Base-by-base conservation (phyloP, 805 yeast species). In the Wickerhamomyces subpelliculosus region DNA sequence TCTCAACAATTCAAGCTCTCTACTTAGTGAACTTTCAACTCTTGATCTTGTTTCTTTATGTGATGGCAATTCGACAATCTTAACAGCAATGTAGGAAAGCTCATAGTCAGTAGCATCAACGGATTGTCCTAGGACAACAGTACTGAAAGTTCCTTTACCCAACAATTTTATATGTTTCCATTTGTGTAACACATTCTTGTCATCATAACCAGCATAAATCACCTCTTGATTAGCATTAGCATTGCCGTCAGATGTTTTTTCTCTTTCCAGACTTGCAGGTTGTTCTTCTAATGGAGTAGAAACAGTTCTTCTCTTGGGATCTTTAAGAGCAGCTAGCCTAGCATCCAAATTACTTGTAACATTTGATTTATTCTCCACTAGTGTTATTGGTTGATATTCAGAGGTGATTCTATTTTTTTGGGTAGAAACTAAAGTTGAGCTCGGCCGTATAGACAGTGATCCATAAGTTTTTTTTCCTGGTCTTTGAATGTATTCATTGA, bases 1-100 rank as follows among this genome's bases (percentile, higher is more conserved):
- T 37, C 64, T 61, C 42, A 90, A 64, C 7, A 88, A 75, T 19
- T 75, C 78, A 20, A 88, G 55, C 54, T 93, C 98, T 43, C 97
- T 68, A n/a, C 68, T 61, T 32, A 82, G 56, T 0, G 85, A 75
- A 41, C 73, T 72, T 49, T 80, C 82, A 19, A 82, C 65, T 33
- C 85, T 63, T 6, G 70, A 64, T 11, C 70, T 55, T 4, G 72
- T 60, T 5, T 72, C 73, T 24, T 58, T 59, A 22, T 60, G 60
- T 27, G 48, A 58, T 32, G 63, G 72, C 46, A 57, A 60, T 14
- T 60, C 60, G 6, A 78, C 68, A 32, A 84, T 72, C 56, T 90
- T 90, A 27, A 90, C 71, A 0, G 97, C 97, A 4, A 80, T 80
- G 20, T 54, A 38, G 4, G 35, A n/a, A 13, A 49, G 39, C 2